A percentile compares a stretch with the other conserved stretches of the same genome.
Evolutionary conservation across 2,329 filamentous ascomycete genomes (phyloP).

Genomic region (Phialemonium atrogriseum): DNA sequence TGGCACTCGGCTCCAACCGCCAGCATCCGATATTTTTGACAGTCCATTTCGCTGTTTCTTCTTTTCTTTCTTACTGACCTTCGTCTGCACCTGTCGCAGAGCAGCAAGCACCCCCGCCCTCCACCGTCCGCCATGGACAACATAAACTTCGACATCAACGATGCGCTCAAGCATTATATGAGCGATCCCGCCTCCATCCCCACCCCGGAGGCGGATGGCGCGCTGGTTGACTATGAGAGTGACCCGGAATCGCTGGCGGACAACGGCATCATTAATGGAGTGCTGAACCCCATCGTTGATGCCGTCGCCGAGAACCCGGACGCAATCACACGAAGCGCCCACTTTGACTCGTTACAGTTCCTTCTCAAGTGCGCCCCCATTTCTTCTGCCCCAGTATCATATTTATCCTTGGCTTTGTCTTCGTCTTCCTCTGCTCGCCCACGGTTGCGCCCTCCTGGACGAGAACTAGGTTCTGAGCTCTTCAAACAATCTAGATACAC

Average conservation of each 20-base stretch:
- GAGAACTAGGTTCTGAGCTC: conserved; percentile 44
- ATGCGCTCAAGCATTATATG: conserved; percentile 94
- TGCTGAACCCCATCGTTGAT: conserved; percentile 88
- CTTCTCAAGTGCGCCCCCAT: conserved; percentile 83
- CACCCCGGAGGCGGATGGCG: conserved; percentile 76
- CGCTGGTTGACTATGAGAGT: conserved; percentile 85
- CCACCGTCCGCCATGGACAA: conserved; percentile 51
- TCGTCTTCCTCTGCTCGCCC: conserved; percentile 18
- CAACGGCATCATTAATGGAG: conserved; percentile 68
- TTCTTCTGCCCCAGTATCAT: conserved; percentile 24
- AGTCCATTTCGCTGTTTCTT: background rate
- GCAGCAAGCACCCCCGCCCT: conserved; percentile 4
- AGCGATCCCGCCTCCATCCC: conserved; percentile 78
- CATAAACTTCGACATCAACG: conserved; percentile 89
- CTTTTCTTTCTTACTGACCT: too few species aligned
- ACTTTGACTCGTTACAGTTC: conserved; percentile 91
- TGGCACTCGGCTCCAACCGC: background rate
- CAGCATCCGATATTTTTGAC: background rate
- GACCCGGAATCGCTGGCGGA: conserved; percentile 73
- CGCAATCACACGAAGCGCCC: conserved; percentile 66
- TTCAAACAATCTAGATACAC: conserved; percentile 67
- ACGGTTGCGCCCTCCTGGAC: conserved; percentile 6
- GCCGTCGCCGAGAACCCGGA: conserved; percentile 88
- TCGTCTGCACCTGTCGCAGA: too few species aligned
- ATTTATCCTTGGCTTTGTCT: conserved; percentile 7